Conservation (phyloP, 768 basidiomycete species). For the Vishniacozyma victoriae region DNA sequence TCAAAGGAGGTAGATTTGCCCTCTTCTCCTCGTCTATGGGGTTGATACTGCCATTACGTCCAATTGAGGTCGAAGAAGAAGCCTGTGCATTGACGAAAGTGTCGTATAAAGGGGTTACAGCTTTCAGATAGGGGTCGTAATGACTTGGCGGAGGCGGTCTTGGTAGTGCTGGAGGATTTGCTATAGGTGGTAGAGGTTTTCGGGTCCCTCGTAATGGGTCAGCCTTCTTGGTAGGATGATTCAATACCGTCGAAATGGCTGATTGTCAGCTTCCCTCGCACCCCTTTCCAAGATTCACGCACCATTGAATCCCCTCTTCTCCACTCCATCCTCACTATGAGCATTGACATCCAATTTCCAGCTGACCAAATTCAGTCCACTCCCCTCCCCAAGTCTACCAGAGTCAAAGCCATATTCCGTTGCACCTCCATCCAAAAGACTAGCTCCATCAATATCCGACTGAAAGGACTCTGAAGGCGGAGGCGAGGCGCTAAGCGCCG, state of each 20-base stretch:
- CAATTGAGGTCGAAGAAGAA: conserved; percentile 13
- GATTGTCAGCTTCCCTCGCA: conserved; percentile 5
- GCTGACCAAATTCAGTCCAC: conserved; percentile 38
- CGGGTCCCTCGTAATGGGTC: conserved; percentile 79
- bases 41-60: background rate
- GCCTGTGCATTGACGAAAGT: conserved; percentile 19
- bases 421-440: conserved; percentile 19
- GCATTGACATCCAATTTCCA: conserved; percentile 44
- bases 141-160: conserved; percentile 45
- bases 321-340: conserved; percentile 25
- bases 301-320: conserved; percentile 81
- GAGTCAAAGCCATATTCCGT: conserved; percentile 16
- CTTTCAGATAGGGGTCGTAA: conserved; percentile 44
- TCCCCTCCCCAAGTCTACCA: background rate
- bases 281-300: conserved; percentile 24
- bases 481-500: conserved; percentile 30
- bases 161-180: conserved; percentile 53
- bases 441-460: conserved; percentile 38
- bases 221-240: conserved; percentile 76
- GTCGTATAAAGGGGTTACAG: conserved; percentile 46
- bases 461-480: conserved; percentile 35
- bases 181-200: conserved; percentile 59
- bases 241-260: conserved; percentile 92
- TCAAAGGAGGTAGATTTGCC: conserved; percentile 60
- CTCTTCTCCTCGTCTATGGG: background rate